Base-by-base conservation (phyloP, 2,329 filamentous ascomycete species). In the Rhinocladiella similis region DNA sequence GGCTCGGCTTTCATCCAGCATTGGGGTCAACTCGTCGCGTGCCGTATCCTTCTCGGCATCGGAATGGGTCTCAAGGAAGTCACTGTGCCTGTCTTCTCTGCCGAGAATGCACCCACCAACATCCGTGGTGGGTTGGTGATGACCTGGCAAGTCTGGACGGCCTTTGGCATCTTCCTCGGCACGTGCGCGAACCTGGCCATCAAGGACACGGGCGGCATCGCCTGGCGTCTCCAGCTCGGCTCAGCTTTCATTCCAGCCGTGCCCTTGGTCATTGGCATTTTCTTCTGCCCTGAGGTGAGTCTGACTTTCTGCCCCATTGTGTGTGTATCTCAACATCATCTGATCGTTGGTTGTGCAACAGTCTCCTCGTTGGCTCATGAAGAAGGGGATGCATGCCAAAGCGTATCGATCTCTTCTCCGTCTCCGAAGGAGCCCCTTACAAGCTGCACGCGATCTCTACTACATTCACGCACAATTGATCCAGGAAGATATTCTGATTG, bases 1-100 rank as follows among this genome's bases (percentile, higher is more conserved):
- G 87, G 85, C n/a, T 84, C 82, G 51, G 88, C 79, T 0, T 65
- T 83, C 14, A 77, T 78, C 7, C 83, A 86, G 61, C 82, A 71
- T 35, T 89, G 84, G 83, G 71, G 69, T 7, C 76, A 86, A 64
- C 73, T 87, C 2, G 76, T 83, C 39, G 72, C 78, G n/a, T 78
- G 74, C 53, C 80, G 83, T 72, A 72, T 82, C 14, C 75, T 87
- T 0, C 64, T 74, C 1, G 72, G 72, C 4, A 68, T 74, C 41
- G 72, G 72, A 13, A 73, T 73, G 69, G 72, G 70, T 16, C 62
- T 69, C 14, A 73, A 74, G 39, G 70, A 69, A 57, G 67, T 68
- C 3, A 81, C 78, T 0, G 77, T 82, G 0, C 81, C 81, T 0
- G 76, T 83, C 25, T 83, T 76, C 62, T 78, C 79, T 0, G 80